Conservation (phyloP, 805 yeast species). For the Lipomyces anomalus region DNA sequence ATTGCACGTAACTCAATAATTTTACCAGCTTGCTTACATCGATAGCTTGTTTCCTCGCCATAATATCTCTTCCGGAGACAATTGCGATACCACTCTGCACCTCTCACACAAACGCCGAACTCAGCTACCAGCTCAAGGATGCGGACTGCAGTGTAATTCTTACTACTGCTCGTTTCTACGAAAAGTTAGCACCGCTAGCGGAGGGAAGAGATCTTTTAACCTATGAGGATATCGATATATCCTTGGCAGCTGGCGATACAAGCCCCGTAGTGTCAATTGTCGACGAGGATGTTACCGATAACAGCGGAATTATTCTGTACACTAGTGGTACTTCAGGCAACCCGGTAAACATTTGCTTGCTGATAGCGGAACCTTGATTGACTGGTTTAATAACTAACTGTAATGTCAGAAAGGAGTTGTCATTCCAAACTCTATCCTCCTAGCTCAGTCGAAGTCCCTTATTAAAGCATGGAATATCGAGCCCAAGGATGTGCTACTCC, state of each 20-base stretch:
- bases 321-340: conserved; percentile 36
- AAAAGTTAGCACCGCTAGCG: conserved; percentile 25
- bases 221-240: conserved; percentile 18
- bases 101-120: conserved; percentile 32
- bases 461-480: conserved; percentile 31
- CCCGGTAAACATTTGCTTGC: too few relatives aligned
- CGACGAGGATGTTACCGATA: conserved; percentile 3
- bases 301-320: conserved; percentile 31
- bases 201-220: conserved; percentile 14
- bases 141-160: conserved; percentile 29
- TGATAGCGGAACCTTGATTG: too few relatives aligned
- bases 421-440: conserved; percentile 30
- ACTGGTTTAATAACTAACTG: too few relatives aligned
- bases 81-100: conserved; percentile 34
- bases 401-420: conserved; percentile 35
- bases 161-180: conserved; percentile 29
- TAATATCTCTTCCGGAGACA: conserved; percentile 29
- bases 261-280: conserved; percentile 1
- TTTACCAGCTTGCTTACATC: background rate
- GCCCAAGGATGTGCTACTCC: conserved; percentile 28
- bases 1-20: too few relatives aligned
- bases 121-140: conserved; percentile 31
- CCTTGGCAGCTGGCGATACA: conserved; percentile 4
- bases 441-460: conserved; percentile 33
- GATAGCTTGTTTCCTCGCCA: conserved; percentile 26